Evolutionary conservation across 768 basidiomycete genomes (phyloP).

Genomic region (Megacollybia marginata): DNA sequence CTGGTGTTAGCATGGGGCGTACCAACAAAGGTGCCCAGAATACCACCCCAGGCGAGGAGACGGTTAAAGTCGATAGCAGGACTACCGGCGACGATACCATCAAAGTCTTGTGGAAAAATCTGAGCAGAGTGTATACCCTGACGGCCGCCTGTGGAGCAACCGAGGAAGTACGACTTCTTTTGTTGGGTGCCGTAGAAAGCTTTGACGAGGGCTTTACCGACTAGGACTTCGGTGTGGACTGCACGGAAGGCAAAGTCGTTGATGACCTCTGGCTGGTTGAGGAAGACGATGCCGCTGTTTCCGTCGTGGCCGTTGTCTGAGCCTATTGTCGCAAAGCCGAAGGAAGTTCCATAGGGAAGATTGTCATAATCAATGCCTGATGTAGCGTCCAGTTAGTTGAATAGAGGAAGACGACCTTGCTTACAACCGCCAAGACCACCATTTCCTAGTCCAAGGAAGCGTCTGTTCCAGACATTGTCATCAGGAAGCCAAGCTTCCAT

Average conservation of each 20-base stretch:
- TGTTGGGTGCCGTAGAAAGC: slow-evolving; percentile 16
- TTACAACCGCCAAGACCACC: slow-evolving; percentile 11
- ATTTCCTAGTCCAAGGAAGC: slow-evolving; percentile 1
- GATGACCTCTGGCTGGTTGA: slow-evolving; percentile 16
- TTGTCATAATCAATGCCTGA: slow-evolving; percentile 13
- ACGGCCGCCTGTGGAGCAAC: slow-evolving; percentile 20
- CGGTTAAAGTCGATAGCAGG: slow-evolving; percentile 13
- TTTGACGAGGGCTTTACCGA: slow-evolving; percentile 17
- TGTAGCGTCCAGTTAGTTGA: background rate
- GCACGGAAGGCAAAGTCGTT: slow-evolving; percentile 18
- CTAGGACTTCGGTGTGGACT: slow-evolving; percentile 15
- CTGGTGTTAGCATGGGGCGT: background rate
- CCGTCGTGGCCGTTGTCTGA: slow-evolving; percentile 20
- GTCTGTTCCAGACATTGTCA: too few species aligned
- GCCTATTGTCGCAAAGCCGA: slow-evolving; percentile 16
- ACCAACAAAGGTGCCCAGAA: slow-evolving; percentile 3
- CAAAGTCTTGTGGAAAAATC: slow-evolving; percentile 19
- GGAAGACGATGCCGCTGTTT: slow-evolving; percentile 7
- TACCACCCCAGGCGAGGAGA: slow-evolving; percentile 4
- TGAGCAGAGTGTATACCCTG: slow-evolving; percentile 17
- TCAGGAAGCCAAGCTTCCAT: too few species aligned
- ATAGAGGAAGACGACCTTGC: slow-evolving; percentile 1
- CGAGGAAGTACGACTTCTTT: slow-evolving; percentile 17
- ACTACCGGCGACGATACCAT: slow-evolving; percentile 18
- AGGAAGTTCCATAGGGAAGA: slow-evolving; percentile 11